Base-by-base conservation (phyloP, 305 asterid genomes). In the Rubia balearica region DNA sequence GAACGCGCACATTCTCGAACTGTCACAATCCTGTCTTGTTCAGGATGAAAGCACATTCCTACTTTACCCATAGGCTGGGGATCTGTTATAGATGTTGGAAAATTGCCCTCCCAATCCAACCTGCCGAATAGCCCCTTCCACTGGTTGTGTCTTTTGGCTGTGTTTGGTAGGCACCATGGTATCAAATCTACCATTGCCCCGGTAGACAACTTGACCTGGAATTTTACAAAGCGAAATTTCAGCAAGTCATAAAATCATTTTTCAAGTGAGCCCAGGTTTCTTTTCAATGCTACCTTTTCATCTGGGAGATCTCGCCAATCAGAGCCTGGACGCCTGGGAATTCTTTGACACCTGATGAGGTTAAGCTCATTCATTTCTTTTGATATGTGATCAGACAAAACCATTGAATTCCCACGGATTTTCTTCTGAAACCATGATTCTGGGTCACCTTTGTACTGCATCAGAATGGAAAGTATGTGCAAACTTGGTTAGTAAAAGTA, bases 21-120 rank as follows among this genome's bases (percentile, higher is more conserved):
- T 5, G 87, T 83, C 19, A 83, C 78, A 68, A 83, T 80, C 73
- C 87, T 78, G 75, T 83, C 85, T 63, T 83, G 84, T 30, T 83
- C 83, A 11, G 87, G 87, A 62, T 84, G 88, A 75, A 84, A 81
- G 70, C 88, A 84, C 88, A 84, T 79, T 69, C 88, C 88, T 12
- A 84, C 88, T 69, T 84, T 84, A 69, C 88, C 88, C 88, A 84
- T 84, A 24, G 88, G 88, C 65, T 84, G 88, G 66, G 88, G 86
- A 40, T 84, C 88, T n/a, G 88, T 84, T n/a, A 81, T 72, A 69
- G 86, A 81, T 61, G 86, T 81, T 2, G 88, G 88, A 60, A 84
- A 84, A 66, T 84, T 84, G 17, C 86, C 86, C 69, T 84, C 86
- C 88, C 88, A 84, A 71, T 81, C 86, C 70, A 84, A 74, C 76